Percentiles rank a stretch among this genome's conserved stretches.
Evolutionary conservation across 2,329 filamentous ascomycete genomes (phyloP).

Genomic region (Fusarium beomiforme): DNA sequence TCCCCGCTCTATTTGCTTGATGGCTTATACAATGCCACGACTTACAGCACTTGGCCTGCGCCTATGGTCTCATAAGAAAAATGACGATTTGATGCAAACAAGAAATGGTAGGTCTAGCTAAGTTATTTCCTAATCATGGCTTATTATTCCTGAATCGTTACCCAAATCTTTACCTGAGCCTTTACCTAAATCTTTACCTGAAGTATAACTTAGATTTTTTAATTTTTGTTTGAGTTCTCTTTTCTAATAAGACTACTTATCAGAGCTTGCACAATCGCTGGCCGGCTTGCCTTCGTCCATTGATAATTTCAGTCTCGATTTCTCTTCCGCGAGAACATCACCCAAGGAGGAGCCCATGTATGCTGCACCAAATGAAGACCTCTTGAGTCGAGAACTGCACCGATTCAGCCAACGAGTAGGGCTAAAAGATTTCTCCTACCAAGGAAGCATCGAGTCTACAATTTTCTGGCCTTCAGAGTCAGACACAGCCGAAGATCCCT

Average conservation of each 20-base stretch:
- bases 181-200: too few relatives aligned
- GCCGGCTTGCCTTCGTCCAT: not conserved
- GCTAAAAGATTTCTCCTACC: not conserved
- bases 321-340: not conserved
- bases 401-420: conserved; percentile 1
- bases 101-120: not conserved
- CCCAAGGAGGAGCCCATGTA: not conserved
- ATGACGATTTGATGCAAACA: not conserved
- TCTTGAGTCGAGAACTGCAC: not conserved
- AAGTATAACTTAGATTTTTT: not conserved
- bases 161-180: too few relatives aligned
- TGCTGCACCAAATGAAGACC: not conserved
- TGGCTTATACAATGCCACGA: conserved; percentile 3
- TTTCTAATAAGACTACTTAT: not conserved
- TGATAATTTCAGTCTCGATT: not conserved
- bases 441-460: not conserved
- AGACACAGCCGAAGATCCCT: not conserved
- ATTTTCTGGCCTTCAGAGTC: conserved; percentile 8
- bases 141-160: too few relatives aligned
- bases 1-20: not conserved
- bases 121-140: too few relatives aligned
- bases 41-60: not conserved
- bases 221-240: too few relatives aligned
- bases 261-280: not conserved
- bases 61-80: not conserved